These are phyloP conservation scores for Auriscalpium orientale DNA, from an alignment of 768 basidiomycete genomes.

Conservation along the genomic window DNA sequence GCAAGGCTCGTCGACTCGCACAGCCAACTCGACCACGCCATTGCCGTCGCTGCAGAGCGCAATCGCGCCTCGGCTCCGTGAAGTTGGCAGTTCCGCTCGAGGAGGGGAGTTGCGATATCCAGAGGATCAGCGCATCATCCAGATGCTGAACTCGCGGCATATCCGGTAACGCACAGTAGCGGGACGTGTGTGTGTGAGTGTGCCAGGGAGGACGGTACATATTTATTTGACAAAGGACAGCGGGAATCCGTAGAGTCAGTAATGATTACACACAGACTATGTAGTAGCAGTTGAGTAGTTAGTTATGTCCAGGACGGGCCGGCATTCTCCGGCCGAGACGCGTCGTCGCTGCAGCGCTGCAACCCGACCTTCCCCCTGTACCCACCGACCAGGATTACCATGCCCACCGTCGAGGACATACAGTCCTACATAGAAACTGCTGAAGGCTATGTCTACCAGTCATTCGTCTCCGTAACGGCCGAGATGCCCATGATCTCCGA, in stretches of 20 bases:
- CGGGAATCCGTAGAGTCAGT: no score
- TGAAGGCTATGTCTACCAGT: conserved; percentile 58
- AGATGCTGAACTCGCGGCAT: conserved; percentile 44
- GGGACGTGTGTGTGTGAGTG: no score
- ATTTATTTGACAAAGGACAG: no score
- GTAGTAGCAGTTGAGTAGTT: no score
- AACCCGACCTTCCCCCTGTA: no score
- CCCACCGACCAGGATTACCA: neutral
- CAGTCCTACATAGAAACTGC: conserved; percentile 44
- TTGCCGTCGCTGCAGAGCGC: conserved; percentile 37
- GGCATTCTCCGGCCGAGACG: no score
- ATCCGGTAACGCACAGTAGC: neutral
- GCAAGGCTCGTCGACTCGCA: conserved; percentile 7
- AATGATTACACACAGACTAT: no score
- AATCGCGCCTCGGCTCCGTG: conserved; percentile 24
- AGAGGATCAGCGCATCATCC: conserved; percentile 56
- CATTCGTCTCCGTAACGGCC: conserved; percentile 47
- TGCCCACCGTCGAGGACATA: conserved; percentile 11
- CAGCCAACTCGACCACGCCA: conserved; percentile 18
- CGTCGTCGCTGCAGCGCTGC: no score
- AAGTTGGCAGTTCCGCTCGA: conserved; percentile 21
- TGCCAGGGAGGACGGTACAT: no score
- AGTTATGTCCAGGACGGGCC: no score
- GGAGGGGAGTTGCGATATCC: conserved; percentile 32
- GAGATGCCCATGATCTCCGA: conserved; percentile 61